Conservation (phyloP, 495 filamentous ascomycete genomes). For the Hyphodiscus hymeniophilus region DNA sequence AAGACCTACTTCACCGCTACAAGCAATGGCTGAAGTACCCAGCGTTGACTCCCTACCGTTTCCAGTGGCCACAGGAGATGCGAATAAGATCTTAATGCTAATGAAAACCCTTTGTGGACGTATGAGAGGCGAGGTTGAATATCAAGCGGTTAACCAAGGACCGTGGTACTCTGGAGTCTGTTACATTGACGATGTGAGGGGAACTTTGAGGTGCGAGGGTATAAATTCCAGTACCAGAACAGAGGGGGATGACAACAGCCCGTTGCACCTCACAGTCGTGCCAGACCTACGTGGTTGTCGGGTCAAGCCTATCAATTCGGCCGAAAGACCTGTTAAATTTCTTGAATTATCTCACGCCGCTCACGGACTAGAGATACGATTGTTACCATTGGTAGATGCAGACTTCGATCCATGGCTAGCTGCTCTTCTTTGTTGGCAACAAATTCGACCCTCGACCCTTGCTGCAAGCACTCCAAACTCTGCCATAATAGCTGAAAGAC, state of each 20-base stretch:
- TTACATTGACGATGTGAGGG: slow-evolving; percentile 59
- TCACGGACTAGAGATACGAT: slow-evolving; percentile 58
- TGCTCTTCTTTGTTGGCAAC: slow-evolving; percentile 89
- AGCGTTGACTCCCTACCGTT: slow-evolving; percentile 45
- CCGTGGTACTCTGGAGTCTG: slow-evolving; percentile 55
- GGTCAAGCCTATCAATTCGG: slow-evolving; percentile 57
- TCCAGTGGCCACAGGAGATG: slow-evolving; percentile 51
- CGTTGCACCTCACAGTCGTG: slow-evolving; percentile 46
- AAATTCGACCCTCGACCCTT: slow-evolving; percentile 50
- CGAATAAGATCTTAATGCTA: slow-evolving; percentile 53
- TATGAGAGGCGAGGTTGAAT: slow-evolving; percentile 64
- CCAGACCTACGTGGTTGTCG: slow-evolving; percentile 82
- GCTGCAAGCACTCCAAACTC: slow-evolving; percentile 35
- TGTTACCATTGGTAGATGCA: slow-evolving; percentile 63
- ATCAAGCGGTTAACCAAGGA: slow-evolving; percentile 43
- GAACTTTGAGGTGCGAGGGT: slow-evolving; percentile 58
- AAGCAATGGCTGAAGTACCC: slow-evolving; percentile 28
- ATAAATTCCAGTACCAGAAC: too few species aligned
- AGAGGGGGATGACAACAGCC: slow-evolving; percentile 38
- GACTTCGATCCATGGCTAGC: slow-evolving; percentile 91
- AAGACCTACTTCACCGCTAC: slow-evolving; percentile 38
- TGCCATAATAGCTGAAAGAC: slow-evolving; percentile 37
- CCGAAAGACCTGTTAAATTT: slow-evolving; percentile 59
- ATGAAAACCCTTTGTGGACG: slow-evolving; percentile 61
- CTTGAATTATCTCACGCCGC: slow-evolving; percentile 71